Evolutionary conservation across 495 filamentous ascomycete species (phyloP), one percentile per base, ranked within the genome.

Genomic region (Aspergillus avenaceus): DNA sequence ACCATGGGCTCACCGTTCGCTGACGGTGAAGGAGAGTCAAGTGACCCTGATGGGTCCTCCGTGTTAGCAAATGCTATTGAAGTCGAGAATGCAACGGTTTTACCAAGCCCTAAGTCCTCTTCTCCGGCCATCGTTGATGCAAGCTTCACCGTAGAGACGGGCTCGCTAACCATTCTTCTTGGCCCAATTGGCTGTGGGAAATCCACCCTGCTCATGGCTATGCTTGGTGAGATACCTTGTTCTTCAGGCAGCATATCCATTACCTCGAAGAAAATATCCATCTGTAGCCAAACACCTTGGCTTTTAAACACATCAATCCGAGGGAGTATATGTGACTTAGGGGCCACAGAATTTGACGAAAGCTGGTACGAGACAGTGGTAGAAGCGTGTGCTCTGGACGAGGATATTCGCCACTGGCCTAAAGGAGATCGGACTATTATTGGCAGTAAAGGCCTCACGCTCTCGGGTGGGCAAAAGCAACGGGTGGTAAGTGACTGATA

Each of bases 161-260:
- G 51, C 0, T 53, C 65, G n/a, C 62, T 78, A 1, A 81, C 73
- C 7, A 73, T 79, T 60, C 59, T 84, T 12, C 58, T 77, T 24
- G 81, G 80, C 2, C 75, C 79, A 9, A 75, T 82, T 1, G 77
- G 80, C 14, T 73, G 71, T 48, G 80, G 81, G 14, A 83, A 83
- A 47, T 73, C 74, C 2, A 76, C 75, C 3, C 49, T 84, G 19
- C 52, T 84, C 16, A 74, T 69, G 45, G 64, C 68, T 1, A 34
- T 83, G 5, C 60, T 82, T 1, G 78, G 79, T 8, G 80, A 84
- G 49, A 52, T 76, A 2, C 64, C 68, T 7, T 47, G 29, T 27
- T 21, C 23, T 21, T 8, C 2, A 38, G 45, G 45, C 11, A 38
- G 21, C 12, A 18, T 47, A 5, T 8, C 14, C 28, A 3, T 31